Evolutionary conservation across 495 filamentous ascomycete species (phyloP), one percentile per base, ranked within the genome.

Genomic region (Penicillium antarcticum): DNA sequence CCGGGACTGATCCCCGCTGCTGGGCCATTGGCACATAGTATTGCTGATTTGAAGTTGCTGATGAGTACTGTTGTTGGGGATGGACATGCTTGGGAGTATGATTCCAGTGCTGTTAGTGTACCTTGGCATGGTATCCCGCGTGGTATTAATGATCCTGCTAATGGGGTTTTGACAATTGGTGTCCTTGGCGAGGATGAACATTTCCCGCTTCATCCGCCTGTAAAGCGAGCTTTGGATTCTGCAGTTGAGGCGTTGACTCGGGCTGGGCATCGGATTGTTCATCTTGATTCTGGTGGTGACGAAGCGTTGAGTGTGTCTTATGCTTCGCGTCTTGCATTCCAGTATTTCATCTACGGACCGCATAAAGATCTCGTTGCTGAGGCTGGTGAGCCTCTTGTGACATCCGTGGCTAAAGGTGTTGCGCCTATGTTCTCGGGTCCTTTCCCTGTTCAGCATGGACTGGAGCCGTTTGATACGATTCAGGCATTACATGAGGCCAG

Each of bases 11-110:
- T 38, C 8, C 54, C 61, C 12, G 37, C 42, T 0, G 63, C 57
- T 8, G 85, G 86, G 0, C 85, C 85, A 0, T 53, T 89, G 17
- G 76, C 71, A 23, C 81, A 78, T 0, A 78, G 71, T 51, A 68
- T 87, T 5, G 71, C 67, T 26, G 84, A 80, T 17, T 51, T 84
- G 12, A 75, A 72, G 48, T 47, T 86, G 2, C 84, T 87, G 50
- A 81, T 82, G 62, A 74, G 75, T 35, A 67, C 70, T 0, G 58
- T 85, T 16, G 49, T 84, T 14, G 68, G 67, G 44, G 66, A 63
- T 9, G 73, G 79, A 39, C 74, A 48, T 3, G 41, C 82, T 1
- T 84, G 80, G 80, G 9, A 52, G 16, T 61, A 60, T 37, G 63
- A 66, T 12, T 16, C 26, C 2, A 32, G 46, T 0, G 63, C 61